phyloP scores from a whole-genome alignment of 2,329 filamentous ascomycete genomes.

The Diaporthe ampelina region DNA sequence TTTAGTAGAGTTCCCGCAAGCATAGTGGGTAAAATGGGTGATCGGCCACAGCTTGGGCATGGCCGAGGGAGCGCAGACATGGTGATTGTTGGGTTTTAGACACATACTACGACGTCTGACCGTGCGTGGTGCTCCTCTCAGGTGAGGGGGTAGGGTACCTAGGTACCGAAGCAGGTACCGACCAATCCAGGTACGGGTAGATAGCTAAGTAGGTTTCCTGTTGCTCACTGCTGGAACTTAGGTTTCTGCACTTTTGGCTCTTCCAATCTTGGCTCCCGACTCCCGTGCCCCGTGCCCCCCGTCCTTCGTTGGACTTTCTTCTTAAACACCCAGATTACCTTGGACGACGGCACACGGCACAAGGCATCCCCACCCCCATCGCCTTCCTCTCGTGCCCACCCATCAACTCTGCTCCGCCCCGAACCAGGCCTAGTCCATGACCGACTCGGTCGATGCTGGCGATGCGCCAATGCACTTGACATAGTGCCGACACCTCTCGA shows the following conservation, averaged over 20 bases:
- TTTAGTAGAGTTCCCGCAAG: background rate
- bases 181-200: too few species aligned
- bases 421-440: slow-evolving; percentile 29
- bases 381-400: slow-evolving; percentile 8
- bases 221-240: background rate
- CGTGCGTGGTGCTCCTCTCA: background rate
- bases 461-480: slow-evolving; percentile 34
- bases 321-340: slow-evolving; percentile 4
- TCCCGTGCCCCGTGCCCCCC: background rate
- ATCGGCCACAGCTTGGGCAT: background rate
- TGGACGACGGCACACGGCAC: slow-evolving; percentile 11
- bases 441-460: slow-evolving; percentile 31
- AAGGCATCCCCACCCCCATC: slow-evolving; percentile 18
- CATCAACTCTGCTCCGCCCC: background rate
- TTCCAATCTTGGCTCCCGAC: slow-evolving; percentile 1
- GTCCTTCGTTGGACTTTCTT: slow-evolving; percentile 7
- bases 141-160: background rate
- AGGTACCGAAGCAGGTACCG: too few species aligned
- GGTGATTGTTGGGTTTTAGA: too few species aligned
- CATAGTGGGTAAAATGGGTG: background rate
- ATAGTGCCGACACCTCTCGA: slow-evolving; percentile 21
- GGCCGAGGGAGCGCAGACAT: background rate
- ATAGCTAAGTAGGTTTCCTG: background rate
- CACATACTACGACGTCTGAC: background rate
- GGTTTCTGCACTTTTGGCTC: background rate